These are phyloP conservation scores for peach (Prunus persica) DNA, from an alignment of 306 rosid genomes.

Conservation along the genomic window DNA sequence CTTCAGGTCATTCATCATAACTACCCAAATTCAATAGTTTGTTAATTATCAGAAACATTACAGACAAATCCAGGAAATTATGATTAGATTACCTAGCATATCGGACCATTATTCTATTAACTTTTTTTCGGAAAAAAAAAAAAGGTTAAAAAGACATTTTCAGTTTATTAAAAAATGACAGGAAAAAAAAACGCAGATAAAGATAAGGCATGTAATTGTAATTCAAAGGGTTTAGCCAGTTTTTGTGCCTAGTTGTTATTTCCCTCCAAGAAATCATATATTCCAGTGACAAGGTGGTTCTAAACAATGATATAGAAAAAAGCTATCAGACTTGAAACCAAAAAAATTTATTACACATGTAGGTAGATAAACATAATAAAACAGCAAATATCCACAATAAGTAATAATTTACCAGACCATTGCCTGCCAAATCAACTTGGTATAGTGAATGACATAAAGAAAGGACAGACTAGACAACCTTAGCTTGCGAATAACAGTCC, in stretches of 20 bases:
- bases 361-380: neutral
- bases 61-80: no score
- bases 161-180: neutral
- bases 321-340: neutral
- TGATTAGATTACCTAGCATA: no score
- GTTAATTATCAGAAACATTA: no score
- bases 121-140: no score
- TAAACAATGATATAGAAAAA: neutral
- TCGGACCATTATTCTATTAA: no score
- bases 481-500: slow-evolving; percentile 93
- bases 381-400: neutral
- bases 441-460: slow-evolving; percentile 16
- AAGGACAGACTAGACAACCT: slow-evolving; percentile 61
- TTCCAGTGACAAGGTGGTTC: neutral
- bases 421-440: neutral
- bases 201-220: neutral
- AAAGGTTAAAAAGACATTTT: neutral
- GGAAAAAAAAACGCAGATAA: neutral
- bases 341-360: neutral
- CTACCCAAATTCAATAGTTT: no score
- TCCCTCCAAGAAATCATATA: neutral
- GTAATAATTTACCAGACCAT: neutral
- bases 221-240: neutral
- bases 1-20: no score
- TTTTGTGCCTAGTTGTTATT: neutral